phyloP scores from a whole-genome alignment of 805 yeast species.

The Citeromyces matritensis region DNA sequence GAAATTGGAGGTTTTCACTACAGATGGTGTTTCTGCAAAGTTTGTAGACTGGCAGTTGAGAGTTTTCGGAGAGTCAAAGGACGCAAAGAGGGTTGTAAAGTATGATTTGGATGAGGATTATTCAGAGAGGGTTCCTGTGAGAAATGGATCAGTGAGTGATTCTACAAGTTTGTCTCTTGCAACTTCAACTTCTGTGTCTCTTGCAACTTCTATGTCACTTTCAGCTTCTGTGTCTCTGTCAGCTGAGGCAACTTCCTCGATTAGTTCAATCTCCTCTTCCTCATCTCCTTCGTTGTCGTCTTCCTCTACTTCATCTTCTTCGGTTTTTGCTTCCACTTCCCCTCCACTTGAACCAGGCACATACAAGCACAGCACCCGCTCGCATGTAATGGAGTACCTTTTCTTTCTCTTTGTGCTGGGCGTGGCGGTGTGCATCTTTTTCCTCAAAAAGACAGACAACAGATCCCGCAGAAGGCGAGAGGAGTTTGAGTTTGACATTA shows the following conservation, averaged over 20 bases:
- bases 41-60: conserved; percentile 64
- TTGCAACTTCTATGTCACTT: conserved; percentile 6
- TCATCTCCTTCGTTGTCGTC: conserved; percentile 3
- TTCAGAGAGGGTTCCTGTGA: conserved; percentile 8
- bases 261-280: conserved; percentile 3
- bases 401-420: conserved; percentile 46
- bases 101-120: conserved; percentile 37
- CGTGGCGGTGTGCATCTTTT: conserved; percentile 26
- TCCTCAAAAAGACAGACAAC: conserved; percentile 23
- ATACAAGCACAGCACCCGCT: conserved; percentile 10
- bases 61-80: conserved; percentile 69
- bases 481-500: conserved; percentile 67
- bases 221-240: conserved; percentile 5
- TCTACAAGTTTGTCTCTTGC: conserved; percentile 2
- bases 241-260: conserved; percentile 4
- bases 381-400: conserved; percentile 46
- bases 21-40: conserved; percentile 18
- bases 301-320: conserved; percentile 3
- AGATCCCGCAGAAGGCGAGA: conserved; percentile 31
- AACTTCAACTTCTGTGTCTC: conserved; percentile 3
- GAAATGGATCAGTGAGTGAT: too few relatives aligned
- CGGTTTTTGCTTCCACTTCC: conserved; percentile 6
- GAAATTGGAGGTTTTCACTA: conserved; percentile 51
- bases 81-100: conserved; percentile 43
- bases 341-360: conserved; percentile 13